A percentile compares a stretch with the other conserved stretches of the same genome.
Evolutionary conservation across 169 alveolate genomes (phyloP).

Genomic region (Eimeria praecox): DNA sequence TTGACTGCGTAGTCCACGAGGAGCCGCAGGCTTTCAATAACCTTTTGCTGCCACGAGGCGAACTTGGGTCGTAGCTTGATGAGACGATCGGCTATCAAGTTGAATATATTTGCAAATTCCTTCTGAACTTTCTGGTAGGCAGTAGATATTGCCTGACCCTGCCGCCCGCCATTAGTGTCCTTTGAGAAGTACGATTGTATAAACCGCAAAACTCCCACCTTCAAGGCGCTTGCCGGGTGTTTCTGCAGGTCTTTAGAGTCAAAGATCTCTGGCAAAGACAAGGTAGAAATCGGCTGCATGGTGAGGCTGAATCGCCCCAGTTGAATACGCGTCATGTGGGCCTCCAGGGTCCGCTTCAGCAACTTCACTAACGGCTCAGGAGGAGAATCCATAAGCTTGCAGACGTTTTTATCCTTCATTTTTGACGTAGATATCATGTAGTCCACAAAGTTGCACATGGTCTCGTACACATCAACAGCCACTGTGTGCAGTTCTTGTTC

Average conservation of each 20-base stretch:
- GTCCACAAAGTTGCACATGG: slow-evolving; percentile 32
- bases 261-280: neutral
- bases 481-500: neutral
- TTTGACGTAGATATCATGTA: neutral
- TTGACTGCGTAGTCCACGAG: neutral
- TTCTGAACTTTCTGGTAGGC: neutral
- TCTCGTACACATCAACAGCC: neutral
- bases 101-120: neutral
- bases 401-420: neutral
- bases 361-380: neutral
- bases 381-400: neutral
- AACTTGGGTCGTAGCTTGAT: neutral
- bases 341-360: neutral
- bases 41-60: neutral
- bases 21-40: neutral
- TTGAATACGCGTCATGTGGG: neutral
- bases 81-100: neutral
- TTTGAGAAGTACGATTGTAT: neutral
- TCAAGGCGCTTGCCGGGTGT: neutral
- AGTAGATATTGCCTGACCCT: neutral
- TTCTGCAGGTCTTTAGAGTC: neutral
- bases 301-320: neutral
- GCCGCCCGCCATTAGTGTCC: neutral
- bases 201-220: neutral
- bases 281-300: neutral